Evolutionary conservation across 768 basidiomycete genomes (phyloP).

Genomic region (Mycena leptocephala): DNA sequence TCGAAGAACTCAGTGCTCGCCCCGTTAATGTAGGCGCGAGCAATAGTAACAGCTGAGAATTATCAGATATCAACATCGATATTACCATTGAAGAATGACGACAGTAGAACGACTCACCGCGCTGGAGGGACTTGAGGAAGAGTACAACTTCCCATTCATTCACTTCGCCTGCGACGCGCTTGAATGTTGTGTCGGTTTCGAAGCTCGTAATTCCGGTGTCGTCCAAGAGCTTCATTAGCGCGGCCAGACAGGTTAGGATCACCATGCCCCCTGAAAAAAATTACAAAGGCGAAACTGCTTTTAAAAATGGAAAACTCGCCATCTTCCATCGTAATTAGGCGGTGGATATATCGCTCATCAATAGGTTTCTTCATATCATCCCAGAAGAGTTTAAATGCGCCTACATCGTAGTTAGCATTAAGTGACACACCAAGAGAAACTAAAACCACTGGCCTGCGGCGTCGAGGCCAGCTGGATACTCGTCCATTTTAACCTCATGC

Average conservation of each 20-base stretch:
- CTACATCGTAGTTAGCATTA: background rate
- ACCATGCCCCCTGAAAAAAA: background rate
- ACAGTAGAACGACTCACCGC: too few species aligned
- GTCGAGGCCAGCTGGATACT: conserved; percentile 7
- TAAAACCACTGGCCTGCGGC: background rate
- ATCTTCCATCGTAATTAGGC: background rate
- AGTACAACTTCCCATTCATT: conserved; percentile 31
- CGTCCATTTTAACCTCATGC: background rate
- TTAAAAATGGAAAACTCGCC: background rate
- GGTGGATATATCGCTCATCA: conserved; percentile 6
- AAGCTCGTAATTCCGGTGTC: conserved; percentile 19
- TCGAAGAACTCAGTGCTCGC: conserved; percentile 16
- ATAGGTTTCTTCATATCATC: background rate
- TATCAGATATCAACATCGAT: too few species aligned
- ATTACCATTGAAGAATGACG: too few species aligned
- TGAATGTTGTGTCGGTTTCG: conserved; percentile 27
- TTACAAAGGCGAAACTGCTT: background rate
- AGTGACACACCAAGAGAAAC: too few species aligned
- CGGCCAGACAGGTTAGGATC: conserved; percentile 17
- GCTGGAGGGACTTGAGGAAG: conserved; percentile 19
- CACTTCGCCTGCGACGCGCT: background rate
- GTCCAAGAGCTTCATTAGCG: conserved; percentile 23
- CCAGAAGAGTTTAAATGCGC: conserved; percentile 8
- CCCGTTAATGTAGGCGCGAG: conserved; percentile 15
- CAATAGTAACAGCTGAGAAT: conserved; percentile 23